Evolutionary conservation across 2,329 filamentous ascomycete species (phyloP).

Genomic region (Thermothelomyces thermophilus): DNA sequence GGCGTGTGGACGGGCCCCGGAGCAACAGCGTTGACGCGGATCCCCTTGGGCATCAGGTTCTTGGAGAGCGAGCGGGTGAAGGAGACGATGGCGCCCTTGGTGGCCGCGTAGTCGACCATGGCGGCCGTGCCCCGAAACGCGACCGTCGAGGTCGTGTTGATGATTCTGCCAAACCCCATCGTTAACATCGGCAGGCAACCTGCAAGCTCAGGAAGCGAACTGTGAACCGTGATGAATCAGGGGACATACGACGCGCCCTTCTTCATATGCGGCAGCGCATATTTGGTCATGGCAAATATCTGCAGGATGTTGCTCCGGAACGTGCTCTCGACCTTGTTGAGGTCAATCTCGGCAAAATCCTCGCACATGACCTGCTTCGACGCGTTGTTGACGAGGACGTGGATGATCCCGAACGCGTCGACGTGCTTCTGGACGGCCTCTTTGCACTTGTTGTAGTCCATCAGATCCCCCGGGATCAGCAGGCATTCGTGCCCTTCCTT

Average conservation of each 20-base stretch:
- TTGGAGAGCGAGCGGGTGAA: slow-evolving; percentile 49
- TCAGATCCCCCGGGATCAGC: slow-evolving; percentile 43
- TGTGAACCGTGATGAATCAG: no score
- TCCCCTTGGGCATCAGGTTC: slow-evolving; percentile 49
- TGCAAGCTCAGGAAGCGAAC: no score
- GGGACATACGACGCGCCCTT: slow-evolving; percentile 34
- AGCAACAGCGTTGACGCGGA: slow-evolving; percentile 45
- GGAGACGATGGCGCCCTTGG: slow-evolving; percentile 51
- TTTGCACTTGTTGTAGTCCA: slow-evolving; percentile 43
- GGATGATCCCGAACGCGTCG: slow-evolving; percentile 38
- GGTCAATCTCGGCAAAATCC: slow-evolving; percentile 47
- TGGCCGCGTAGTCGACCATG: slow-evolving; percentile 51
- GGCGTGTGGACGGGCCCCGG: slow-evolving; percentile 40
- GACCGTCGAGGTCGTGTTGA: slow-evolving; percentile 50
- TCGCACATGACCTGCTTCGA: slow-evolving; percentile 49
- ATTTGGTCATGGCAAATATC: slow-evolving; percentile 56
- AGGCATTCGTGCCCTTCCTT: slow-evolving; percentile 42
- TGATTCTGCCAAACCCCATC: slow-evolving; percentile 32
- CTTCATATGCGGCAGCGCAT: slow-evolving; percentile 48
- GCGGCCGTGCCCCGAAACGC: slow-evolving; percentile 44
- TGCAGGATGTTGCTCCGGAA: slow-evolving; percentile 52
- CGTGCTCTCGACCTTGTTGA: slow-evolving; percentile 47
- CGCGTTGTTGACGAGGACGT: slow-evolving; percentile 54
- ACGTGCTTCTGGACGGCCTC: slow-evolving; percentile 48
- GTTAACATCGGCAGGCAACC: not conserved